phyloP scores from a whole-genome alignment of 169 alveolate species.

The Theileria annulata region DNA sequence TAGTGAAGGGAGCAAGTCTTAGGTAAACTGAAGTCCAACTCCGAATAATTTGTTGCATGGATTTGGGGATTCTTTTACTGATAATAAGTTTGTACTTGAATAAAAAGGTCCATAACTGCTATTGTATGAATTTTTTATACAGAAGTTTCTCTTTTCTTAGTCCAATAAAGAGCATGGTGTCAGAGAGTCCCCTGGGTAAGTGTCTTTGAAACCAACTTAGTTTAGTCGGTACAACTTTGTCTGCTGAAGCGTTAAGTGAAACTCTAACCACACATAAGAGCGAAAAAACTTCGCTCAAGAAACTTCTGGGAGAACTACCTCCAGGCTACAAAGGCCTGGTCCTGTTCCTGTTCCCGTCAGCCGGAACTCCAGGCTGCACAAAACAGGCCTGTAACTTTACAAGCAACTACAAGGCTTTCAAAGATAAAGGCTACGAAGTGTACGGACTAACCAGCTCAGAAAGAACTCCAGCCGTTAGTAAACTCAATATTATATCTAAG shows the following conservation, averaged over 20 bases:
- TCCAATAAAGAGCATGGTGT: background rate
- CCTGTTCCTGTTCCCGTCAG: conserved; percentile 71
- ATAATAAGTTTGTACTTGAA: background rate
- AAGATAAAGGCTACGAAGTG: conserved; percentile 64
- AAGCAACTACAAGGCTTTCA: conserved; percentile 38
- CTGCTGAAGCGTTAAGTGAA: conserved; percentile 53
- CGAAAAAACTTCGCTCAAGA: conserved; percentile 52
- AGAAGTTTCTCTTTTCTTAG: conserved; percentile 5
- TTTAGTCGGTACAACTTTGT: conserved; percentile 52
- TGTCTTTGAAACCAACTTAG: background rate
- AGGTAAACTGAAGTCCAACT: background rate
- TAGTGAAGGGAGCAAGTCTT: background rate
- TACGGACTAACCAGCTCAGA: conserved; percentile 66
- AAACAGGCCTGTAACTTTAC: conserved; percentile 73
- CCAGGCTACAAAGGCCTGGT: conserved; percentile 70
- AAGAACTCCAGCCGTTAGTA: conserved; percentile 40
- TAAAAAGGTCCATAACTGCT: background rate
- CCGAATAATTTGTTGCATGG: background rate
- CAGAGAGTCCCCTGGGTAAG: conserved; percentile 6
- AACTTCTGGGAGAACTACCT: conserved; percentile 48
- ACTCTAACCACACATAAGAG: conserved; percentile 52
- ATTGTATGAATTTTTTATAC: conserved; percentile 12
- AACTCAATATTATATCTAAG: background rate
- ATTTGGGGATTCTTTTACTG: conserved; percentile 7
- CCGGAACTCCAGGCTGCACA: conserved; percentile 76